Conservation (phyloP, 176 grass and related monocot species). For the Aegilops speltoides region DNA sequence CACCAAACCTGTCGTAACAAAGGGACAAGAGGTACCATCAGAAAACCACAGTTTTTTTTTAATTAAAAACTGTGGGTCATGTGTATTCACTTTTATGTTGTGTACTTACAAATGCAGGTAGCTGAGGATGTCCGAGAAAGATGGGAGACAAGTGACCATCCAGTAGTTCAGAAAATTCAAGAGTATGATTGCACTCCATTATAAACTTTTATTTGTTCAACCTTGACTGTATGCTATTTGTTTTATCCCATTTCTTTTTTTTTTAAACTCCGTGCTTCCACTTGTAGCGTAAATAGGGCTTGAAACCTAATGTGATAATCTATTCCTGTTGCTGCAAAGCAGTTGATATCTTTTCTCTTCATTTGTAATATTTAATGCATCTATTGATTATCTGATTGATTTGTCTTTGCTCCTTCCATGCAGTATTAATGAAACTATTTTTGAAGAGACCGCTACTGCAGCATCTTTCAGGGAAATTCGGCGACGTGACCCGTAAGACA, state of each 20-base stretch:
- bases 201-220: constrained; percentile 18
- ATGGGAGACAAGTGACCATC: constrained; percentile 96
- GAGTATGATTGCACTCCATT: constrained; percentile 44
- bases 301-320: constrained; percentile 3
- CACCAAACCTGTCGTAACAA: constrained; percentile 66
- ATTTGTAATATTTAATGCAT: not conserved
- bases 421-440: constrained; percentile 95
- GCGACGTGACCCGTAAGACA: constrained; percentile 84
- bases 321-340: constrained; percentile 1
- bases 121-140: constrained; percentile 90
- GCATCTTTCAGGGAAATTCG: constrained; percentile 90
- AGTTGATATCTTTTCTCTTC: not conserved
- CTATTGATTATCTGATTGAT: not conserved
- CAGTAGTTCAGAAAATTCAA: constrained; percentile 79
- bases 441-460: constrained; percentile 87
- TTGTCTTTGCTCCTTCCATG: constrained; percentile 11
- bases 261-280: not conserved
- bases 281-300: not conserved
- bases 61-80: constrained; percentile 22
- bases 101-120: constrained; percentile 57
- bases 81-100: not conserved
- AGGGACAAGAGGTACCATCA: constrained; percentile 68
- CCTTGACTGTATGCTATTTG: constrained; percentile 11
- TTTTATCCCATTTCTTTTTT: constrained; percentile 9
- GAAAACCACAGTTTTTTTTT: constrained; percentile 5